These are phyloP conservation scores for Aspergillus caelatus DNA, from an alignment of 2,329 filamentous ascomycete genomes.

Conservation along the genomic window DNA sequence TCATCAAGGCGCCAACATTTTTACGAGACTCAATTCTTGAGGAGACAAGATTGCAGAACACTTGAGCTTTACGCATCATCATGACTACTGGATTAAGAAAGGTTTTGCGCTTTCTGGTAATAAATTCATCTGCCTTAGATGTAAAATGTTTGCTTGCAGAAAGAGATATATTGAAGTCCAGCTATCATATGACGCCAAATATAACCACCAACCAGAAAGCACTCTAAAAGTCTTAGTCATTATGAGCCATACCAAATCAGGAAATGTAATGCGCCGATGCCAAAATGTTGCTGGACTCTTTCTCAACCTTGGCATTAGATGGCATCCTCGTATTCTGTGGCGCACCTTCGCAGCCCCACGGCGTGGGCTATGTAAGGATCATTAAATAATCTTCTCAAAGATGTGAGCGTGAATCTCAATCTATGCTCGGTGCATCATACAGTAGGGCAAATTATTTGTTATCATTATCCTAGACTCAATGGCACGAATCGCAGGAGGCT, in stretches of 20 bases:
- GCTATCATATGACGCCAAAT: background rate
- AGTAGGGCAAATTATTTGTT: background rate
- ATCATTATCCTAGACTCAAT: background rate
- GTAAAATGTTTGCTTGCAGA: background rate
- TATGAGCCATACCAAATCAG: background rate
- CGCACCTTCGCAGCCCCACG: background rate
- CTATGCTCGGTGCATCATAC: background rate
- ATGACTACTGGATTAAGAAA: background rate
- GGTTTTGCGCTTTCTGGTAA: background rate
- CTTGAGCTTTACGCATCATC: background rate
- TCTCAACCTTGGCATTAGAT: background rate
- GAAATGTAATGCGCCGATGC: background rate
- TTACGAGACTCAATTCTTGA: fast-evolving
- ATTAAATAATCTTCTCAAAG: background rate
- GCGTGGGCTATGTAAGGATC: background rate
- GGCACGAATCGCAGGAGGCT: background rate
- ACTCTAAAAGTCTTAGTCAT: background rate
- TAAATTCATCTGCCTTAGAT: background rate
- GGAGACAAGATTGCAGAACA: background rate
- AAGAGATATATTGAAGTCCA: background rate
- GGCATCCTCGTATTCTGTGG: background rate
- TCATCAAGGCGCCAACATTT: background rate
- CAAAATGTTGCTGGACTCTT: background rate
- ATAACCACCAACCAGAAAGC: background rate
- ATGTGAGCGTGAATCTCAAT: background rate